These are phyloP conservation scores for Podosphaera fusca DNA, from an alignment of 2,329 filamentous ascomycete species.

Conservation along the genomic window DNA sequence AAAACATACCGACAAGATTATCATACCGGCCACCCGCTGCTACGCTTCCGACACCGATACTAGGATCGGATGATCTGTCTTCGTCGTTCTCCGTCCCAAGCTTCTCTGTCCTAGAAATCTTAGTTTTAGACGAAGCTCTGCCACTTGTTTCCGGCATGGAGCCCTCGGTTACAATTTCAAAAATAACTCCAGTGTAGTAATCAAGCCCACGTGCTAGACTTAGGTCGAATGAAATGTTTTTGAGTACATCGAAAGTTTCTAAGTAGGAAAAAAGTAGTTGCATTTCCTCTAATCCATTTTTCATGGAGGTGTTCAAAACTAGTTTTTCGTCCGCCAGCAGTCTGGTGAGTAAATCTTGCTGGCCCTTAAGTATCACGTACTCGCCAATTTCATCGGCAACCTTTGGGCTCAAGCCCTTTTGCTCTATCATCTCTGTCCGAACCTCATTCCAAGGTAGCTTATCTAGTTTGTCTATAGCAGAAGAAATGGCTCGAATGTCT, in stretches of 20 bases:
- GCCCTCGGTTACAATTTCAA: conserved; percentile 58
- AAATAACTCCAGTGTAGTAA: conserved; percentile 60
- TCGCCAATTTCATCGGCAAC: conserved; percentile 74
- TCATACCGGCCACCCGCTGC: conserved; percentile 84
- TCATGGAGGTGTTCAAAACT: conserved; percentile 48
- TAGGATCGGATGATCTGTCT: conserved; percentile 57
- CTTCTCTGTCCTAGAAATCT: conserved; percentile 12
- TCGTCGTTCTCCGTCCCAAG: conserved; percentile 25
- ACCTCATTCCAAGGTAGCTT: conserved; percentile 83
- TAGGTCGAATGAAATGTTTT: conserved; percentile 69
- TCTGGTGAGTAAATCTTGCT: conserved; percentile 47
- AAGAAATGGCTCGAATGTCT: conserved; percentile 74
- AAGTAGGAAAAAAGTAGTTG: conserved; percentile 61
- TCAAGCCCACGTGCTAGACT: conserved; percentile 78
- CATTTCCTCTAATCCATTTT: conserved; percentile 63
- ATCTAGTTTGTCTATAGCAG: conserved; percentile 87
- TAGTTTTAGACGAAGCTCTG: conserved; percentile 19
- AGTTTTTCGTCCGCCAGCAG: conserved; percentile 46
- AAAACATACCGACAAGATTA: conserved; percentile 85
- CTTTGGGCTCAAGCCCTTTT: conserved; percentile 56
- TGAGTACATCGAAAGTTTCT: conserved; percentile 48
- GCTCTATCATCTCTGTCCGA: conserved; percentile 75
- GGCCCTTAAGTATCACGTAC: conserved; percentile 59
- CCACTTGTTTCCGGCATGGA: conserved; percentile 17
- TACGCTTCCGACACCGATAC: conserved; percentile 64